A percentile compares a stretch with the other conserved stretches of the same genome.
Conservation (phyloP, 2,329 filamentous ascomycete genomes). For the Arthrobotrys sphaeroides region DNA sequence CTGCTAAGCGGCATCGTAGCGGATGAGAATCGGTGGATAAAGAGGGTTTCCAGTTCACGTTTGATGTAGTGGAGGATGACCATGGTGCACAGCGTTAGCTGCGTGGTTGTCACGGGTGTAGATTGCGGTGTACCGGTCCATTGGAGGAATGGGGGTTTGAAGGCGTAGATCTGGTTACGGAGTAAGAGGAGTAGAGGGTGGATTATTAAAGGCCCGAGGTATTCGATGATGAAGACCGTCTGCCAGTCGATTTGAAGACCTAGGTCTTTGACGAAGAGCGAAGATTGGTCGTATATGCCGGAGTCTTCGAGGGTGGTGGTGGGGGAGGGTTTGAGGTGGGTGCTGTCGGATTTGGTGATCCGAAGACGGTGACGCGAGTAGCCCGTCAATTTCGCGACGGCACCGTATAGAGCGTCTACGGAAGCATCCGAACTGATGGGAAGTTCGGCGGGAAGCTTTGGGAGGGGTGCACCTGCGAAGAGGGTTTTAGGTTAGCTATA, state of each 20-base stretch:
- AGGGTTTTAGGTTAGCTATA: background rate
- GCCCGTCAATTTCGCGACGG: slow-evolving; percentile 67
- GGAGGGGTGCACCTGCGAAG: slow-evolving; percentile 34
- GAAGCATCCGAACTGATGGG: slow-evolving; percentile 27
- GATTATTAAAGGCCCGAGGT: slow-evolving; percentile 88
- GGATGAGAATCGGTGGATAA: slow-evolving; percentile 92
- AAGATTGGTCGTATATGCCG: slow-evolving; percentile 69
- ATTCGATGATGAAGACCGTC: slow-evolving; percentile 94
- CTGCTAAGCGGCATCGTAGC: slow-evolving; percentile 91
- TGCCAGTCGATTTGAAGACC: slow-evolving; percentile 93
- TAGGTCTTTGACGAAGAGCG: slow-evolving; percentile 88
- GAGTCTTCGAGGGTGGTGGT: slow-evolving; percentile 60
- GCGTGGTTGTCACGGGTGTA: slow-evolving; percentile 71
- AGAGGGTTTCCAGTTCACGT: slow-evolving; percentile 92
- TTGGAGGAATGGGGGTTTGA: slow-evolving; percentile 67
- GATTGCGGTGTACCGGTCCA: slow-evolving; percentile 62
- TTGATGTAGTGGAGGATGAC: slow-evolving; percentile 88
- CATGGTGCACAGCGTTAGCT: slow-evolving; percentile 77
- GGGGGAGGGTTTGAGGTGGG: slow-evolving; percentile 59
- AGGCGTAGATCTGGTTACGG: slow-evolving; percentile 72
- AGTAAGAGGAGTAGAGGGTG: slow-evolving; percentile 75
- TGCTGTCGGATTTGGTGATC: slow-evolving; percentile 71
- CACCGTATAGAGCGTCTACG: slow-evolving; percentile 66
- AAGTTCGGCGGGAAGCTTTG: slow-evolving; percentile 45
- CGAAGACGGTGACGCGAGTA: slow-evolving; percentile 70